These are phyloP conservation scores for Tuber calosporum DNA, from an alignment of 495 filamentous ascomycete species.

Conservation along the genomic window DNA sequence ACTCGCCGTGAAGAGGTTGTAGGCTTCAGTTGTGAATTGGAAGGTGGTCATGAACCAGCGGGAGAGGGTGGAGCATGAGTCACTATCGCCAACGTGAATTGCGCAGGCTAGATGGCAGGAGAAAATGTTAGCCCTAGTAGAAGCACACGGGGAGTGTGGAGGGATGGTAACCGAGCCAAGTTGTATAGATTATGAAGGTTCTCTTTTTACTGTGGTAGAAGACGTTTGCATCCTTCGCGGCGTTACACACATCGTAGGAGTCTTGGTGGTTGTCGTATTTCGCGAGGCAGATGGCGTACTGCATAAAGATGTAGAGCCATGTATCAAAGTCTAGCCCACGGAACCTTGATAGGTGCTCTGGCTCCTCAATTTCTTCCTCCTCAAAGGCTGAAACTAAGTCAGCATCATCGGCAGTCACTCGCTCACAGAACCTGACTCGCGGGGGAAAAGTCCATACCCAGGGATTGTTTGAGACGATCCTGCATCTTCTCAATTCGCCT, in stretches of 20 bases:
- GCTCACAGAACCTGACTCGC: constrained; percentile 5
- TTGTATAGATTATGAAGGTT: constrained; percentile 67
- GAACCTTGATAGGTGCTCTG: constrained; percentile 56
- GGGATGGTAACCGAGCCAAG: constrained; percentile 54
- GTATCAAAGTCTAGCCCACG: constrained; percentile 68
- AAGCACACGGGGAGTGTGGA: neutral
- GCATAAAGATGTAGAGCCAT: constrained; percentile 87
- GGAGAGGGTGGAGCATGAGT: constrained; percentile 58
- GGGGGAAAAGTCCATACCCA: constrained; percentile 45
- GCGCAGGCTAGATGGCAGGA: constrained; percentile 58
- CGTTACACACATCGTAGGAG: constrained; percentile 68
- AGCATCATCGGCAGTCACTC: constrained; percentile 42
- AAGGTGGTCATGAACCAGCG: constrained; percentile 84
- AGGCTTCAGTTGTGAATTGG: constrained; percentile 75
- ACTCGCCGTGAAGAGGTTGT: constrained; percentile 58
- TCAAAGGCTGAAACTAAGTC: constrained; percentile 35
- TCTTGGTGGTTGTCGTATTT: constrained; percentile 52
- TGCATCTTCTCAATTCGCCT: constrained; percentile 64
- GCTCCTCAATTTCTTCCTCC: constrained; percentile 25
- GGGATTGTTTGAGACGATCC: constrained; percentile 52
- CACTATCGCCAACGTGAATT: constrained; percentile 68
- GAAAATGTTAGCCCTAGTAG: neutral
- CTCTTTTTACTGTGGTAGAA: constrained; percentile 62
- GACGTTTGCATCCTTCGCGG: constrained; percentile 66
- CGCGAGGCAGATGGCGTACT: constrained; percentile 70